Percentiles rank a stretch among this genome's conserved stretches.
Conservation (phyloP, 129 eudicot species). For the Kitagawia praeruptora region DNA sequence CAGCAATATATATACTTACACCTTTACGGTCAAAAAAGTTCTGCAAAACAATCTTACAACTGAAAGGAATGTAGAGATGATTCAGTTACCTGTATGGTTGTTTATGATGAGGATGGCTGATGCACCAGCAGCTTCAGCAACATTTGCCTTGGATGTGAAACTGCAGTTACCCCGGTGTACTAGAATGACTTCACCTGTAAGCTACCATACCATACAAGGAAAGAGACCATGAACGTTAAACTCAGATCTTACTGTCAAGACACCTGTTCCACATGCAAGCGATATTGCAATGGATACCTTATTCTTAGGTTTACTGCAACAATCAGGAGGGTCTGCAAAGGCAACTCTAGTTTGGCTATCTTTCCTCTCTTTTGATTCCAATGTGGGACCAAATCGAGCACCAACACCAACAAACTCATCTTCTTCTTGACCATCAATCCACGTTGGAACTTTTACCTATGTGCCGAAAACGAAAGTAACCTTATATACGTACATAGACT, state of each 20-base stretch:
- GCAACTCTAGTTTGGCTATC: conserved; percentile 72
- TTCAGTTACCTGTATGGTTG: conserved; percentile 53
- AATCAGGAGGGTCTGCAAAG: conserved; percentile 96
- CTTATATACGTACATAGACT: not conserved
- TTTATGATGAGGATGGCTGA: conserved; percentile 86
- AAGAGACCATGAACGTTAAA: conserved; percentile 34
- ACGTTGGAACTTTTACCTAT: conserved; percentile 91
- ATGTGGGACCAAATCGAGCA: conserved; percentile 95
- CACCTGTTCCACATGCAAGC: not conserved
- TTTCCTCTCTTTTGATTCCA: conserved; percentile 94
- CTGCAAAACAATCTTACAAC: not conserved
- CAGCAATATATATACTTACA: not conserved
- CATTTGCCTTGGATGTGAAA: conserved; percentile 78
- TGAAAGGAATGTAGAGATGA: not conserved
- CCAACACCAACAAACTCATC: conserved; percentile 93
- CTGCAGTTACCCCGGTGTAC: conserved; percentile 99
- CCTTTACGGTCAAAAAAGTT: not conserved
- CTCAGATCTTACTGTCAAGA: conserved; percentile 25
- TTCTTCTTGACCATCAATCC: conserved; percentile 68
- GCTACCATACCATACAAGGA: conserved; percentile 52
- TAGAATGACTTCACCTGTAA: conserved; percentile 91
- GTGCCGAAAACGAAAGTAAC: conserved; percentile 10
- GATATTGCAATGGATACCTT: conserved; percentile 41
- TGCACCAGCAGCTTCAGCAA: conserved; percentile 98
- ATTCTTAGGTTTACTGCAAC: conserved; percentile 81